These are phyloP conservation scores for Debaryomyces prosopidis DNA, from an alignment of 805 yeast genomes.

Conservation along the genomic window DNA sequence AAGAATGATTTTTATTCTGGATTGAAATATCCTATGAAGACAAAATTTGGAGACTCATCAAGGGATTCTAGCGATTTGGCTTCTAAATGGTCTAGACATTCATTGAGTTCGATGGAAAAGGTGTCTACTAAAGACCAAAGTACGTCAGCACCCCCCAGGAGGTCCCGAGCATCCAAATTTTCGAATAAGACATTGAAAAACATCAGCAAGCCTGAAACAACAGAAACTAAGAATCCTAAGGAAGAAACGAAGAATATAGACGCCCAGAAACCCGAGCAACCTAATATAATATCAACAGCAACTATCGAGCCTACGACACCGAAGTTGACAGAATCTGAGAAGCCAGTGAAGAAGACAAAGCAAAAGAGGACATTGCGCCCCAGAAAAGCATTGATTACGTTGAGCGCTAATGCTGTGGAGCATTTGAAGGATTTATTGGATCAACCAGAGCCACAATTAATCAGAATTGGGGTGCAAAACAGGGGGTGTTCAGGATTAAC, in stretches of 20 bases:
- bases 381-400: slow-evolving; percentile 83
- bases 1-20: slow-evolving; percentile 20
- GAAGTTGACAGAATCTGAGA: not conserved
- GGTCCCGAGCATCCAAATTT: slow-evolving; percentile 34
- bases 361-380: slow-evolving; percentile 74
- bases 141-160: slow-evolving; percentile 21
- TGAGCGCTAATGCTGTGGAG: slow-evolving; percentile 70
- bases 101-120: slow-evolving; percentile 13
- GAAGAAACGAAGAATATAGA: slow-evolving; percentile 5
- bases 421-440: slow-evolving; percentile 70
- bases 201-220: slow-evolving; percentile 1
- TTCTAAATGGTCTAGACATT: slow-evolving; percentile 34
- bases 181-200: slow-evolving; percentile 10
- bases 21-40: slow-evolving; percentile 17
- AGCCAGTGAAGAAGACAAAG: slow-evolving; percentile 5
- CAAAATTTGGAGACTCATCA: slow-evolving; percentile 1
- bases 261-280: slow-evolving; percentile 1
- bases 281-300: not conserved
- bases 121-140: slow-evolving; percentile 3
- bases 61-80: not conserved
- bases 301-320: slow-evolving; percentile 2
- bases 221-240: not conserved
- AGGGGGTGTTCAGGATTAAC: slow-evolving; percentile 97
- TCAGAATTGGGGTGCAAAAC: slow-evolving; percentile 91
- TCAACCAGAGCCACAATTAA: slow-evolving; percentile 85